phyloP scores from a whole-genome alignment of 169 alveolate species.

The Cardiosporidium cionae region DNA sequence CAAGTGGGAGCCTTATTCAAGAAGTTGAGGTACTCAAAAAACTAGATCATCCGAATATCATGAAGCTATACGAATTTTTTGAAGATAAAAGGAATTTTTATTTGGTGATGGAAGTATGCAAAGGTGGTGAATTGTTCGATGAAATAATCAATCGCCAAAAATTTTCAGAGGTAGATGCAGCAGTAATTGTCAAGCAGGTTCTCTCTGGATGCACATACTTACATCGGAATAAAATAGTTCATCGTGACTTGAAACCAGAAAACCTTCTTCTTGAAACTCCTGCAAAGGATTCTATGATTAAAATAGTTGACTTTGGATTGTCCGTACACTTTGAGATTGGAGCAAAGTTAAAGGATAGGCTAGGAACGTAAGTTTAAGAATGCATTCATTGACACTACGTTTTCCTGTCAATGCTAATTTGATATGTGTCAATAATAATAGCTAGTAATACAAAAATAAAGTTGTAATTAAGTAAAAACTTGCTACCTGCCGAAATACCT shows the following conservation, averaged over 20 bases:
- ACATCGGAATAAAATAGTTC: constrained; percentile 73
- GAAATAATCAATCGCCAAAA: constrained; percentile 72
- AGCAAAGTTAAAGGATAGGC: constrained; percentile 52
- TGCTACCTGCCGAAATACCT: background rate
- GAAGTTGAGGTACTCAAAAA: constrained; percentile 71
- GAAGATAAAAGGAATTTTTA: constrained; percentile 73
- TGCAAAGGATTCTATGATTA: constrained; percentile 51
- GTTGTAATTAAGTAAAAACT: background rate
- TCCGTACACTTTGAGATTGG: constrained; percentile 50
- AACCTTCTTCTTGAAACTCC: constrained; percentile 54
- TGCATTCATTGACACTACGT: background rate
- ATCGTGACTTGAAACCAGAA: constrained; percentile 80
- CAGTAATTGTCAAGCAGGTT: constrained; percentile 78
- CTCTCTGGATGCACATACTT: constrained; percentile 82
- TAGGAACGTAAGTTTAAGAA: constrained; percentile 59
- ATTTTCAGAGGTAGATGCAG: constrained; percentile 82
- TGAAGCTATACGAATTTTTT: constrained; percentile 78
- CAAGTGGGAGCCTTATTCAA: constrained; percentile 61
- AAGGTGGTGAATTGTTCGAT: constrained; percentile 91
- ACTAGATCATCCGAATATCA: constrained; percentile 79
- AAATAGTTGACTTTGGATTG: constrained; percentile 75
- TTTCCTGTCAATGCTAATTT: background rate
- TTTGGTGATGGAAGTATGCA: constrained; percentile 76
- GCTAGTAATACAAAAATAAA: background rate
- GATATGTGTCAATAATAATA: background rate